Evolutionary conservation across 2,329 filamentous ascomycete genomes (phyloP).

Genomic region (Ophiostoma angusticollis): DNA sequence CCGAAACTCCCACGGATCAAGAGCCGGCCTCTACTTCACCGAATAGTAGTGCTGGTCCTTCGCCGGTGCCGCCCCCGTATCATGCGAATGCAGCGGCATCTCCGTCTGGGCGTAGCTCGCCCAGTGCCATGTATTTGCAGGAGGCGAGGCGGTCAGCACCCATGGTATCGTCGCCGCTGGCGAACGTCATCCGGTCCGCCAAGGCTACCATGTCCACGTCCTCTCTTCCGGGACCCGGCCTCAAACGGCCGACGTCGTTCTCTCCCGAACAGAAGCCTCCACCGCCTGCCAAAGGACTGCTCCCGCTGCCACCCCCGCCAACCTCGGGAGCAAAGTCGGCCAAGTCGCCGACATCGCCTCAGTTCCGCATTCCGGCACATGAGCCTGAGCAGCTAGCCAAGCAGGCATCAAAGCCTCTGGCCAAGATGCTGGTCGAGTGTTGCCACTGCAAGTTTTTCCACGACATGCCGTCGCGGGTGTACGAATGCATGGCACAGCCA

Average conservation of each 20-base stretch:
- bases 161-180: conserved; percentile 12
- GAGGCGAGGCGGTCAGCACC: conserved; percentile 24
- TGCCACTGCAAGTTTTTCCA: conserved; percentile 52
- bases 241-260: conserved; percentile 2
- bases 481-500: conserved; percentile 51
- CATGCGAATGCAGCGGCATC: background rate
- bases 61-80: background rate
- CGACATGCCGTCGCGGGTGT: conserved; percentile 51
- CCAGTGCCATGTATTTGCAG: conserved; percentile 23
- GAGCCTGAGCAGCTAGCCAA: conserved; percentile 4
- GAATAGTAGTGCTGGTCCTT: too few relatives aligned
- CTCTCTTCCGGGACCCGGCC: background rate
- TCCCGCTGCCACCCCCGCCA: background rate
- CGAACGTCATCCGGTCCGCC: conserved; percentile 12
- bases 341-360: conserved; percentile 3
- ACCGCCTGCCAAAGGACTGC: too few relatives aligned
- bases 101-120: conserved; percentile 12
- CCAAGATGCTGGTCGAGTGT: conserved; percentile 54
- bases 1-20: too few relatives aligned
- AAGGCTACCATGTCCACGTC: conserved; percentile 6
- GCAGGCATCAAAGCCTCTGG: conserved; percentile 21
- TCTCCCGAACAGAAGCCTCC: too few relatives aligned
- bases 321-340: background rate
- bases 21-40: too few relatives aligned
- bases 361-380: conserved; percentile 9